Percentiles rank a stretch among this genome's conserved stretches.
phyloP scores from a whole-genome alignment of 306 rosid genomes.

The Parietaria judaica region DNA sequence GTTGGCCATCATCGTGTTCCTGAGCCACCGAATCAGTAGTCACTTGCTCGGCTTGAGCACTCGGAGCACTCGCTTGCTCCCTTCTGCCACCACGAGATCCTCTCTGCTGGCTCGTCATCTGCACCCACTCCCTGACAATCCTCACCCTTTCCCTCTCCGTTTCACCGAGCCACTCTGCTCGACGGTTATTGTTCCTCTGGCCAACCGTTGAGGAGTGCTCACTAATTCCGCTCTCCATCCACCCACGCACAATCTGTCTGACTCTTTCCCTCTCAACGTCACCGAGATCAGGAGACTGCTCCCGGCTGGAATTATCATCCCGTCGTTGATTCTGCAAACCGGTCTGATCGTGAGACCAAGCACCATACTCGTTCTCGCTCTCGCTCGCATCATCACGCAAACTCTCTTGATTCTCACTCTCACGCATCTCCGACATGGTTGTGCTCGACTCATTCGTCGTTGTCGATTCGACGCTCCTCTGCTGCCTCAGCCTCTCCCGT shows the following conservation, averaged over 20 bases:
- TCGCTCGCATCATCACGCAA: constrained; percentile 90
- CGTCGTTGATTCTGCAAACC: constrained; percentile 46
- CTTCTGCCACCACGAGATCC: constrained; percentile 77
- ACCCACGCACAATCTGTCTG: constrained; percentile 91
- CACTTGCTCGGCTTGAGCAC: constrained; percentile 43
- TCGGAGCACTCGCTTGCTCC: constrained; percentile 47
- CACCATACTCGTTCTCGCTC: constrained; percentile 87
- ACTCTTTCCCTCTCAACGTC: constrained; percentile 99
- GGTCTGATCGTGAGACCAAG: constrained; percentile 77
- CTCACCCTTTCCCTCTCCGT: constrained; percentile 99
- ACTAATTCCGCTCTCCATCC: constrained; percentile 97
- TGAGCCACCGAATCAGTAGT: constrained; percentile 41
- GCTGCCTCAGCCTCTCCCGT: constrained; percentile 75
- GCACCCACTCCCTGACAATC: constrained; percentile 98
- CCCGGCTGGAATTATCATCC: constrained; percentile 76
- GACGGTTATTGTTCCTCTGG: constrained; percentile 57
- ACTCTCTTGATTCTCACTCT: constrained; percentile 79
- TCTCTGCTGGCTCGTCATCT: constrained; percentile 94
- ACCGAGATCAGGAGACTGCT: constrained; percentile 98
- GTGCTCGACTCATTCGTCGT: constrained; percentile 52
- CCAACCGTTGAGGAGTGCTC: constrained; percentile 69
- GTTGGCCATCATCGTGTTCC: constrained; percentile 83
- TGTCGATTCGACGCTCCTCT: constrained; percentile 60
- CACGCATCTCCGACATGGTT: constrained; percentile 61
- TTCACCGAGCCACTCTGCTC: constrained; percentile 99